Base-by-base conservation (phyloP, 106 monocot species). In the Dactylorhiza incarnata region DNA sequence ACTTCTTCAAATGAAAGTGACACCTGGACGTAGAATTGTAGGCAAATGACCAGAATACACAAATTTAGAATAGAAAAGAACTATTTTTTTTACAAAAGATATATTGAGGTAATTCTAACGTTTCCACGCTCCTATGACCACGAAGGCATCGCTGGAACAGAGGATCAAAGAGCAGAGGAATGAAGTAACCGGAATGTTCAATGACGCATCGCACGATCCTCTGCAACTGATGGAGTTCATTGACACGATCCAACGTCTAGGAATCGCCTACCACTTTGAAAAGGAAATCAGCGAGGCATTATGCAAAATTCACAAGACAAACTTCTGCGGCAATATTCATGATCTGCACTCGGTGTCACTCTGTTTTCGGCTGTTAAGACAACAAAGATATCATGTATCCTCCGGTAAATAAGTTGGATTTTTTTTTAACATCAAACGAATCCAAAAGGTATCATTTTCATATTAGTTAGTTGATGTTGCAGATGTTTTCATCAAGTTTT, bases 401-500 rank as follows among this genome's bases (percentile, higher is more conserved):
- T 8, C 29, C 8, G 66, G 66, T 66, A 66, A 66, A 2, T 10
- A 1, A 7, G 9, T 29, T 1, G 3, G 9, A n/a, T n/a, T 26
- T 4, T 29, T 66, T 29, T 66, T 11, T 3, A 13, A 8, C n/a
- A n/a, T n/a, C 24, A 66, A 66, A 11, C 1, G 3, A 3, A 13
- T 26, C 29, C 13, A 9, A 24, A 24, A 11, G 11, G 5, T 66
- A 5, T 3, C 9, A 7, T 26, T 66, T 6, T 24, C 8, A 66
- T 66, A 61, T 61, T 20, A 15, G 14, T 29, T 66, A 11, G 11
- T 66, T 13, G 26, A 26, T 66, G 19, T 17, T 17, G 7, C 73
- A 77, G 73, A 78, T 55, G 44, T 78, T 5, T 82, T 82, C 24
- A 8, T 24, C 14, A 73, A 78, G 67, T 82, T 82, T 50, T 14